Percentiles rank a stretch among this genome's conserved stretches.
phyloP scores from a whole-genome alignment of 192 early-diverging fungal genomes.

The Piromyces sp. region DNA sequence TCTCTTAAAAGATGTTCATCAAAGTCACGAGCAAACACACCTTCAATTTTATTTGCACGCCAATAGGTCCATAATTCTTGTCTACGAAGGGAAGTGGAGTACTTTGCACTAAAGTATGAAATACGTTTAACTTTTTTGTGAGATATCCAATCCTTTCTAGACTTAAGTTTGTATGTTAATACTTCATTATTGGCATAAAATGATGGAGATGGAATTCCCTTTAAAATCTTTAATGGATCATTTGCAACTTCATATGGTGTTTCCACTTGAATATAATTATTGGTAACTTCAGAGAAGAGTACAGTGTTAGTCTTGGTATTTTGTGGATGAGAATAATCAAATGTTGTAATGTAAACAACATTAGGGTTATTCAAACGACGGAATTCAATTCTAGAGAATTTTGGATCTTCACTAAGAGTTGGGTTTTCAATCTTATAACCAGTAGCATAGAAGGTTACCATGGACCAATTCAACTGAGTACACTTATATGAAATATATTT shows the following conservation, averaged over 20 bases:
- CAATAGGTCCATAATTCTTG: conserved; percentile 19
- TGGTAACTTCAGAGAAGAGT: not conserved
- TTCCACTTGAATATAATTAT: not conserved
- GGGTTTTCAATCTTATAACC: not conserved
- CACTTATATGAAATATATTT: not conserved
- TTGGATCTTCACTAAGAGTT: not conserved
- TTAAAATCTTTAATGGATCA: conserved; percentile 9
- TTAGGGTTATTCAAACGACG: not conserved
- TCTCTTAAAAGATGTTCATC: conserved; percentile 19
- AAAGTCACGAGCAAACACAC: conserved; percentile 17
- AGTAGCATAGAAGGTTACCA: not conserved
- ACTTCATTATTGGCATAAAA: conserved; percentile 9
- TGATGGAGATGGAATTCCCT: conserved; percentile 2
- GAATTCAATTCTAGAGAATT: not conserved
- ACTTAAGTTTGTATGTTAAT: not conserved
- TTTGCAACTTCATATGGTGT: conserved; percentile 12
- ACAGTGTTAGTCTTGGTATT: conserved; percentile 7
- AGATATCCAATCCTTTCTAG: conserved; percentile 1
- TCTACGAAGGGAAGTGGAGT: conserved; percentile 8
- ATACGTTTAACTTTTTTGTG: not conserved
- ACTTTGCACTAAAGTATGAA: conserved; percentile 4
- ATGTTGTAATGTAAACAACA: conserved; percentile 1
- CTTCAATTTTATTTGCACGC: conserved; percentile 16
- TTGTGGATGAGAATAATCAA: conserved; percentile 26
- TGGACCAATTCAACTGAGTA: not conserved